Conservation (phyloP, 345 rosid species). For the Firmiana major region DNA sequence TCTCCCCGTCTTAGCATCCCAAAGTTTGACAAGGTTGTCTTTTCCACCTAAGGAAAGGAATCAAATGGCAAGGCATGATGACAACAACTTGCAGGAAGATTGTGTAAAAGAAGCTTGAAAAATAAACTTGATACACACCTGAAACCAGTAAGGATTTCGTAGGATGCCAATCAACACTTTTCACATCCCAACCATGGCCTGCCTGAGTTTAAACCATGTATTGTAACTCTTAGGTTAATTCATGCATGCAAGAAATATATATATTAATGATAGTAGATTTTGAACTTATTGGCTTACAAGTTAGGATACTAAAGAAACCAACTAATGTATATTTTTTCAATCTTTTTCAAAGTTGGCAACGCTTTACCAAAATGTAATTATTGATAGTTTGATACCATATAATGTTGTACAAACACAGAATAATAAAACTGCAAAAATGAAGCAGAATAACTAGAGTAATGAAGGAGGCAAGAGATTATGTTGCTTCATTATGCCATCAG, state of each 20-base stretch:
- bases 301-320: not conserved
- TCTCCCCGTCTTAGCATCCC: constrained; percentile 91
- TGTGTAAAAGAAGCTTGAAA: constrained; percentile 6
- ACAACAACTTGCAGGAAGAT: constrained; percentile 1
- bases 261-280: not conserved
- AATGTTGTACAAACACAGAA: not conserved
- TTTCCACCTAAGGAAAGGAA: constrained; percentile 65
- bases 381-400: not conserved
- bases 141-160: constrained; percentile 90
- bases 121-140: constrained; percentile 42
- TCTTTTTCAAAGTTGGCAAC: not conserved
- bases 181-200: constrained; percentile 99
- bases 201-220: constrained; percentile 82
- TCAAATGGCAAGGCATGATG: constrained; percentile 8
- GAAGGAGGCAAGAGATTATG: not conserved
- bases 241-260: constrained; percentile 1
- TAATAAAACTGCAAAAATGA: not conserved
- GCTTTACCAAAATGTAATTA: not conserved
- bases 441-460: not conserved
- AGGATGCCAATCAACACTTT: constrained; percentile 99
- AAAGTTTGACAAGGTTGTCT: constrained; percentile 96
- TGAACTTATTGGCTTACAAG: not conserved
- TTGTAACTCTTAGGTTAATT: constrained; percentile 46
- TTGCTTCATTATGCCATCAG: not conserved
- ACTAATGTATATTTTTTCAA: not conserved